A percentile compares a stretch with the other conserved stretches of the same genome.
Conservation (phyloP, 352 stramenopile species). For the Globisporangium yorkense region DNA sequence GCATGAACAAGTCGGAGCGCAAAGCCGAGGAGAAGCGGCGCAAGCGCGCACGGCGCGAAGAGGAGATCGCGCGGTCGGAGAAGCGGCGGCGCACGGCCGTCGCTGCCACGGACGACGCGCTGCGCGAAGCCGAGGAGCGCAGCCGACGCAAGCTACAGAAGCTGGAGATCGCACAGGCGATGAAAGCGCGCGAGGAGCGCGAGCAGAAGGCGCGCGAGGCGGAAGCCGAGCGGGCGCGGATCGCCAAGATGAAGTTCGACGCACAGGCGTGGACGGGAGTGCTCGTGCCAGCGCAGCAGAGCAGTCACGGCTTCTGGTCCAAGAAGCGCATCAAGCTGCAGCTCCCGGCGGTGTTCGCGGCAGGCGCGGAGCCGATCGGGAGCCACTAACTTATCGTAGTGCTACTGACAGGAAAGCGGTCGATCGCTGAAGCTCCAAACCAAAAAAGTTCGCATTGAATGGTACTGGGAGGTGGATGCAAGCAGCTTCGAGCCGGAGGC, state of each 20-base stretch:
- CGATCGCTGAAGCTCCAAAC: neutral
- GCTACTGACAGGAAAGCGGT: too few relatives aligned
- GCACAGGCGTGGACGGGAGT: constrained; percentile 44
- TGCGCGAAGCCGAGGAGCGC: constrained; percentile 71
- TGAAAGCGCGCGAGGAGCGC: constrained; percentile 53
- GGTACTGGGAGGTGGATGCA: neutral
- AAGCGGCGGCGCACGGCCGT: constrained; percentile 73
- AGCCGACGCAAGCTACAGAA: constrained; percentile 66
- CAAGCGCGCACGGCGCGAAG: constrained; percentile 63
- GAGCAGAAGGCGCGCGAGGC: constrained; percentile 43
- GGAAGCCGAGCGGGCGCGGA: constrained; percentile 33
- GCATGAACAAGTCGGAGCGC: constrained; percentile 81
- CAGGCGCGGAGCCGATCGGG: constrained; percentile 22
- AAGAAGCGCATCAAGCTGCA: constrained; percentile 56
- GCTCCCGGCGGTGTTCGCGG: constrained; percentile 34
- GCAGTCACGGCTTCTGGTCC: constrained; percentile 41
- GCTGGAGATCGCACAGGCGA: constrained; percentile 58
- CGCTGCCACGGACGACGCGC: constrained; percentile 69
- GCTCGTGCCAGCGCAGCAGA: constrained; percentile 25
- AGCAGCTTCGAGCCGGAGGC: neutral
- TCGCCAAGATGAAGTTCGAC: constrained; percentile 63
- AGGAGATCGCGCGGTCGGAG: constrained; percentile 71
- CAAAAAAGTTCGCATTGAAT: constrained; percentile 1
- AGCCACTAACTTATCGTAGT: constrained; percentile 2
- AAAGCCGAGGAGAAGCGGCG: constrained; percentile 82